These are phyloP conservation scores for Lecanicillium sp. DNA, from an alignment of 2,329 filamentous ascomycete genomes.

Conservation along the genomic window DNA sequence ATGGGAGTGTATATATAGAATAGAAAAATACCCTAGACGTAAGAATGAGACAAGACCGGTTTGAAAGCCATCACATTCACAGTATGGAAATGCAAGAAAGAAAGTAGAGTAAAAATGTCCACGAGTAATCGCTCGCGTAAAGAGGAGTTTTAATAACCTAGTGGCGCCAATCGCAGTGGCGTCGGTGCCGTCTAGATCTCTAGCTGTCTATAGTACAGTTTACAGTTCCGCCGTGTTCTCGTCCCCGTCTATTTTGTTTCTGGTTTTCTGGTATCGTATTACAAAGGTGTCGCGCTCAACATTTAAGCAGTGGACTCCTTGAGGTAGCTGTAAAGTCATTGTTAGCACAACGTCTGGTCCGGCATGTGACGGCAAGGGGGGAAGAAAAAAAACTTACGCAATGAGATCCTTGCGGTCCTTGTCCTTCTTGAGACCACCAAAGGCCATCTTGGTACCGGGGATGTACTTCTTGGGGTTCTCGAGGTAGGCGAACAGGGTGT, in stretches of 20 bases:
- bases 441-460: constrained; percentile 99
- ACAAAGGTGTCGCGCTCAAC: constrained; percentile 17
- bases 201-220: constrained; percentile 31
- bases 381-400: constrained; percentile 57
- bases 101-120: background rate
- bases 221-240: constrained; percentile 23
- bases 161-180: constrained; percentile 21
- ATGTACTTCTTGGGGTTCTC: constrained; percentile 99
- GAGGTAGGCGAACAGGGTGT: constrained; percentile 91
- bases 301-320: constrained; percentile 60
- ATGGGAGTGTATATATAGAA: no score
- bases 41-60: no score
- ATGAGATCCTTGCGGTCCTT: constrained; percentile 99
- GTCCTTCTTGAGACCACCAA: constrained; percentile 98
- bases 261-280: background rate
- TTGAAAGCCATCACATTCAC: no score
- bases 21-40: no score
- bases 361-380: no score
- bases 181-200: constrained; percentile 19
- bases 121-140: constrained; percentile 15
- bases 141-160: constrained; percentile 25
- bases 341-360: constrained; percentile 16
- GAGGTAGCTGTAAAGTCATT: constrained; percentile 46
- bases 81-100: no score
- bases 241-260: constrained; percentile 24